Conservation (phyloP, 805 yeast genomes). For the Debaryomyces tyrocola region DNA sequence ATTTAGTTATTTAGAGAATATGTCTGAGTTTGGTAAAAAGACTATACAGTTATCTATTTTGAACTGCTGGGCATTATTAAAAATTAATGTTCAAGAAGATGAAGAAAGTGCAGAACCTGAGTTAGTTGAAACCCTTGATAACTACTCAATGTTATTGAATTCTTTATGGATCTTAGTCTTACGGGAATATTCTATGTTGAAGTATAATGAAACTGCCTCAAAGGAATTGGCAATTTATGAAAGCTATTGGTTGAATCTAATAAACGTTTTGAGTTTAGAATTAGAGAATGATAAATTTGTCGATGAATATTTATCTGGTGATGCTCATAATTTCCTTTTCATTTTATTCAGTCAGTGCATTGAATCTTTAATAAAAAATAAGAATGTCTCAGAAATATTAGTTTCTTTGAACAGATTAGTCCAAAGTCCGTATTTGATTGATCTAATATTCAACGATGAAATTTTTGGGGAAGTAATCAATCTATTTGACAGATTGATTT, state of each 20-base stretch:
- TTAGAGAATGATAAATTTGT: constrained; percentile 52
- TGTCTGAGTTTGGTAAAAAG: constrained; percentile 46
- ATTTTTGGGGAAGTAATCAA: constrained; percentile 77
- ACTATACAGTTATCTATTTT: constrained; percentile 60
- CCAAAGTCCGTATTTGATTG: constrained; percentile 54
- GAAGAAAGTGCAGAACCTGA: constrained; percentile 37
- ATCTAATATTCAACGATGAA: constrained; percentile 60
- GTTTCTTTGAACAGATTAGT: constrained; percentile 49
- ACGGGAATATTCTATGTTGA: constrained; percentile 69
- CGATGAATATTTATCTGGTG: constrained; percentile 51
- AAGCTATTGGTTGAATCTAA: constrained; percentile 72
- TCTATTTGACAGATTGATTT: constrained; percentile 67
- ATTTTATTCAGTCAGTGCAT: constrained; percentile 82
- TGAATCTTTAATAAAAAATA: constrained; percentile 59
- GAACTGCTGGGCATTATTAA: constrained; percentile 73
- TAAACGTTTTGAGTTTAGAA: constrained; percentile 70
- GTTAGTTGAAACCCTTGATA: constrained; percentile 49
- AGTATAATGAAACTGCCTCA: constrained; percentile 46
- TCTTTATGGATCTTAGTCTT: constrained; percentile 80
- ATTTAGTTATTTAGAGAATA: constrained; percentile 55
- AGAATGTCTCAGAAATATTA: constrained; percentile 52
- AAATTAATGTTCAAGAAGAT: constrained; percentile 27
- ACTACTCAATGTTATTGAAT: constrained; percentile 58
- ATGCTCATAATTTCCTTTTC: constrained; percentile 66
- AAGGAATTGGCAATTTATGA: constrained; percentile 51